Percentiles rank a stretch among this genome's conserved stretches.
phyloP scores from a whole-genome alignment of 2,329 filamentous ascomycete species.

The Dothideomycetes sp. region DNA sequence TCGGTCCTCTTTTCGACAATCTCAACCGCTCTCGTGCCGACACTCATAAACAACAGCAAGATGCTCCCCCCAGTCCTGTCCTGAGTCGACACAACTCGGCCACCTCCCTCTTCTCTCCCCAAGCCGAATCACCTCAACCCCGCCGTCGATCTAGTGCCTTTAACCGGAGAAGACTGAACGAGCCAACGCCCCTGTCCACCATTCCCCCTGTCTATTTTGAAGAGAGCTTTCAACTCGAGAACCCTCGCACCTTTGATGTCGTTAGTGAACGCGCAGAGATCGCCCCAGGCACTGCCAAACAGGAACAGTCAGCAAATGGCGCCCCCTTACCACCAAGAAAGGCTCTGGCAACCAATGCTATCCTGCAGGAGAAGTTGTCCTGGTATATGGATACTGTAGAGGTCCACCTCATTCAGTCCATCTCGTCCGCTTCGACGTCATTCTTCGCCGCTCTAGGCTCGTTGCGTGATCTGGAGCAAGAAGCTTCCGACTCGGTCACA shows the following conservation, averaged over 20 bases:
- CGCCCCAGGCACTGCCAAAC: constrained; percentile 54
- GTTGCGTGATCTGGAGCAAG: constrained; percentile 78
- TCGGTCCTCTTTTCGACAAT: constrained; percentile 81
- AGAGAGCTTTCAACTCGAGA: constrained; percentile 88
- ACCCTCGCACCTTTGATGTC: constrained; percentile 90
- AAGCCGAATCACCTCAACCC: constrained; percentile 39
- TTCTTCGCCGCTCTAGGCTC: constrained; percentile 94
- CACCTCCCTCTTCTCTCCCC: constrained; percentile 33
- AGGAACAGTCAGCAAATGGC: constrained; percentile 40
- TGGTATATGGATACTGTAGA: constrained; percentile 99
- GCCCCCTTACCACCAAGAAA: constrained; percentile 57
- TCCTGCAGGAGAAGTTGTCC: constrained; percentile 92
- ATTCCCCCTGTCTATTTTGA: constrained; percentile 94
- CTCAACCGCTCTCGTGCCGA: constrained; percentile 75
- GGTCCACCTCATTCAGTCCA: constrained; percentile 91
- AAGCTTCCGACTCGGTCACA: constrained; percentile 82
- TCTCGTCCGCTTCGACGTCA: constrained; percentile 87
- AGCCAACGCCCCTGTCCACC: constrained; percentile 77
- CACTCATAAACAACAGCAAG: constrained; percentile 42
- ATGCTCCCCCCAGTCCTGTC: constrained; percentile 24
- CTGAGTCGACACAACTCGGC: constrained; percentile 30
- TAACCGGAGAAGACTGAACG: constrained; percentile 54
- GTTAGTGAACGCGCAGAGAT: constrained; percentile 95
- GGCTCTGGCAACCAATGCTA: constrained; percentile 88
- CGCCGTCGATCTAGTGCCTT: constrained; percentile 43